phyloP scores from a whole-genome alignment of 108 stramenopile genomes.

The Pseudonitzschia delicatissima region DNA sequence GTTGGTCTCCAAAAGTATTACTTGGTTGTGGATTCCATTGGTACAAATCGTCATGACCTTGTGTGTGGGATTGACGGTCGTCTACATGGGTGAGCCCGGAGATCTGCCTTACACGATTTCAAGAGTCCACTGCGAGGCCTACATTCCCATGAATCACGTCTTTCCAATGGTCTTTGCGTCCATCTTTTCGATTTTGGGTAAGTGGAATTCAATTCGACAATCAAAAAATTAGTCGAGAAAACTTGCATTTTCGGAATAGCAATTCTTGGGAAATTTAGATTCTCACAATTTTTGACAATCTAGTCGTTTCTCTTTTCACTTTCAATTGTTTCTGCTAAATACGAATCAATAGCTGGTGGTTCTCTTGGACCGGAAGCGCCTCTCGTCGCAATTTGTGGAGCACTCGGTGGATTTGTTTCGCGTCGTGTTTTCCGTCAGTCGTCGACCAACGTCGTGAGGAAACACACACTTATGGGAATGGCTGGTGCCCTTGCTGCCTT shows the following conservation, averaged over 20 bases:
- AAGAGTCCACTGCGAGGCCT: constrained; percentile 60
- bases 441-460: constrained; percentile 47
- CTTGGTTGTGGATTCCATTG: constrained; percentile 61
- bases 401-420: constrained; percentile 55
- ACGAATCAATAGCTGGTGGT: constrained; percentile 6
- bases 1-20: constrained; percentile 30
- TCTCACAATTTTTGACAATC: too few species aligned
- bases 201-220: neutral
- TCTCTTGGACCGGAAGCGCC: constrained; percentile 37
- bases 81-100: constrained; percentile 64
- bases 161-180: constrained; percentile 62
- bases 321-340: too few species aligned
- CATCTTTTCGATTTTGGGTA: constrained; percentile 53
- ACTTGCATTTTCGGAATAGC: too few species aligned
- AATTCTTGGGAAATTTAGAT: too few species aligned
- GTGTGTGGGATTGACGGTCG: constrained; percentile 48
- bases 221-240: neutral
- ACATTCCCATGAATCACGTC: constrained; percentile 57
- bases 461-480: constrained; percentile 74
- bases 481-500: constrained; percentile 64
- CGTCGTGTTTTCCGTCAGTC: constrained; percentile 43
- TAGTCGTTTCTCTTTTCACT: too few species aligned
- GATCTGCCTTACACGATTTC: constrained; percentile 67
- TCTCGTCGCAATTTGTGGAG: constrained; percentile 48
- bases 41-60: constrained; percentile 36